These are phyloP conservation scores for Solanum virginianum DNA, from an alignment of 257 asterid species.

Conservation along the genomic window DNA sequence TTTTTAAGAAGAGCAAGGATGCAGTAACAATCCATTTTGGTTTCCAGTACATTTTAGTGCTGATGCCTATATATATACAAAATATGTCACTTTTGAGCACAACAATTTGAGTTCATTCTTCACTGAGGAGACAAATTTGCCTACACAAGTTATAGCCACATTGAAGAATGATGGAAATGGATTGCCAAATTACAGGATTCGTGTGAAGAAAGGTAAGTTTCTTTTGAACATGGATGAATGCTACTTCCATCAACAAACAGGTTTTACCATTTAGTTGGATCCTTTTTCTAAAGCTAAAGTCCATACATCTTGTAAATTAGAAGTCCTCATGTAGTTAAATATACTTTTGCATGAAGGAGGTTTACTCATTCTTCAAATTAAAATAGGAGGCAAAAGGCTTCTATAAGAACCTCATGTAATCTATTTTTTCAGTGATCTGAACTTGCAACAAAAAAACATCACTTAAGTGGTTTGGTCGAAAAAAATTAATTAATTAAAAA, in stretches of 20 bases:
- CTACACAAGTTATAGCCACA: not conserved
- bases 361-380: not conserved
- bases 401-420: not conserved
- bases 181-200: not conserved
- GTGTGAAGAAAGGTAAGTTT: not conserved
- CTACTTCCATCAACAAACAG: not conserved
- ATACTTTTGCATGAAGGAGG: not conserved
- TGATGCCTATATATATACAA: not conserved
- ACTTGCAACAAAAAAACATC: not conserved
- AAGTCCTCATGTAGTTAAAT: not conserved
- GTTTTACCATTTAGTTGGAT: not conserved
- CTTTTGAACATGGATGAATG: not conserved
- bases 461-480: not conserved
- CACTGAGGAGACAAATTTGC: not conserved
- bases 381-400: not conserved
- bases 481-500: not conserved
- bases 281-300: not conserved
- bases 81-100: not conserved
- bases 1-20: no score
- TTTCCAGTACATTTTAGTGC: not conserved
- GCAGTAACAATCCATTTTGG: not conserved
- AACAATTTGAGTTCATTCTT: not conserved
- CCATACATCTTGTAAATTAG: not conserved
- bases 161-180: not conserved
- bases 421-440: not conserved